Evolutionary conservation across 306 rosid genomes (phyloP).

Genomic region (Trifolium repens): DNA sequence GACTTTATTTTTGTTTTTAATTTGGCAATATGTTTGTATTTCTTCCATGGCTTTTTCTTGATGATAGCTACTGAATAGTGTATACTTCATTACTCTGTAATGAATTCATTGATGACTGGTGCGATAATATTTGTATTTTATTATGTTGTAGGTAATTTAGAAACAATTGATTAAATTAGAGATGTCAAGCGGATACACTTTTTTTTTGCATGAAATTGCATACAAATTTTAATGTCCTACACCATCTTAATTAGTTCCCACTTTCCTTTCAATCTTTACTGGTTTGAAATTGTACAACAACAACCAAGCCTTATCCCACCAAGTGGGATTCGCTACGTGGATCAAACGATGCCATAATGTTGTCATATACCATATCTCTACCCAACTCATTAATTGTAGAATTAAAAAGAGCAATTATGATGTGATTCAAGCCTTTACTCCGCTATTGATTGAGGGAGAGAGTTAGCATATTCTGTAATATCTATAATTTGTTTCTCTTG

Average conservation of each 20-base stretch:
- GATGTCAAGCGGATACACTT: neutral
- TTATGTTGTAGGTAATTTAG: slow-evolving; percentile 30
- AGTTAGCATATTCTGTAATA: slow-evolving; percentile 7
- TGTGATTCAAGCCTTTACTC: neutral
- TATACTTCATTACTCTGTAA: slow-evolving; percentile 1
- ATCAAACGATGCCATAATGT: no score
- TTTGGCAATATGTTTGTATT: slow-evolving; percentile 2
- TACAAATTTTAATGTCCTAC: neutral
- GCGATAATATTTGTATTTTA: neutral
- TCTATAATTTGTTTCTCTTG: slow-evolving; percentile 26
- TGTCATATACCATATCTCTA: no score
- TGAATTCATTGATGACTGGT: slow-evolving; percentile 22
- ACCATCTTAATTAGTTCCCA: slow-evolving; percentile 18
- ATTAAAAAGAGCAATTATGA: neutral
- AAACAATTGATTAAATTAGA: neutral
- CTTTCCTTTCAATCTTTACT: slow-evolving; percentile 1
- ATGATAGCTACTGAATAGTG: slow-evolving; percentile 9
- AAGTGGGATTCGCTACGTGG: no score
- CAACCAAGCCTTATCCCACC: no score
- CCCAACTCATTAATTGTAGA: neutral
- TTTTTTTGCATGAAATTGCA: slow-evolving; percentile 7
- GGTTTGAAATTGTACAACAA: slow-evolving; percentile 9
- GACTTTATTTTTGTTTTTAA: slow-evolving; percentile 37
- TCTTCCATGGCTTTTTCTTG: neutral
- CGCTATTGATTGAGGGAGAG: neutral